phyloP scores from a whole-genome alignment of 1,139 yeast genomes.

The Sugiyamaella pinicola region DNA sequence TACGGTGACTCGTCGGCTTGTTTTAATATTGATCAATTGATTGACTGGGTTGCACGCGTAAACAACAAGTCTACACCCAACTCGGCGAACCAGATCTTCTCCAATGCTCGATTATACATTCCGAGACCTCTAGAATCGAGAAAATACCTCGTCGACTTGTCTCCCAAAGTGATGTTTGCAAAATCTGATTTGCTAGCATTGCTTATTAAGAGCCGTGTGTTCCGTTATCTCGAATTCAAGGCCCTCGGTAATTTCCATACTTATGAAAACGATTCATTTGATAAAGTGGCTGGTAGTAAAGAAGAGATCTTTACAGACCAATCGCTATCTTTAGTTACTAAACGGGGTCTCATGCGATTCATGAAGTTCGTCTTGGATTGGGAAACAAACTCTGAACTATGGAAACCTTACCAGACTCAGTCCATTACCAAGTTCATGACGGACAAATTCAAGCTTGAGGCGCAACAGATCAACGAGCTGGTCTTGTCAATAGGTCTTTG shows the following conservation, averaged over 20 bases:
- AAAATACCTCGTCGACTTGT: constrained; percentile 83
- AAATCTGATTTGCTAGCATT: constrained; percentile 80
- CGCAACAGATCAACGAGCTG: constrained; percentile 77
- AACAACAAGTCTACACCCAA: constrained; percentile 21
- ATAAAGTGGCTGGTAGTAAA: constrained; percentile 75
- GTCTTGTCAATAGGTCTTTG: constrained; percentile 85
- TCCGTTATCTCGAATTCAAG: constrained; percentile 89
- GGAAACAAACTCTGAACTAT: constrained; percentile 50
- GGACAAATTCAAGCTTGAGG: constrained; percentile 67
- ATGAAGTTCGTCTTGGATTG: constrained; percentile 83
- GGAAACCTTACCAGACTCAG: constrained; percentile 57
- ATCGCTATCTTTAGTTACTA: constrained; percentile 70
- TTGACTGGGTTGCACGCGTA: constrained; percentile 76
- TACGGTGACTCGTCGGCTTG: constrained; percentile 91
- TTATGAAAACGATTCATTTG: constrained; percentile 86
- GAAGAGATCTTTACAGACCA: constrained; percentile 95
- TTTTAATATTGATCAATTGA: constrained; percentile 79
- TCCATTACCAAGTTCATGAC: constrained; percentile 62
- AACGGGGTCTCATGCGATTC: constrained; percentile 87
- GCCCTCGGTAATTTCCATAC: constrained; percentile 87
- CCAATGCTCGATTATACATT: constrained; percentile 55
- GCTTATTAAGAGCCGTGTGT: constrained; percentile 79
- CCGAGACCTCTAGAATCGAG: constrained; percentile 65
- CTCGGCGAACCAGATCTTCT: constrained; percentile 27
- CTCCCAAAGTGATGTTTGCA: constrained; percentile 89